Conservation (phyloP, 139 green algal genomes). For the Micractinium sp. region DNA sequence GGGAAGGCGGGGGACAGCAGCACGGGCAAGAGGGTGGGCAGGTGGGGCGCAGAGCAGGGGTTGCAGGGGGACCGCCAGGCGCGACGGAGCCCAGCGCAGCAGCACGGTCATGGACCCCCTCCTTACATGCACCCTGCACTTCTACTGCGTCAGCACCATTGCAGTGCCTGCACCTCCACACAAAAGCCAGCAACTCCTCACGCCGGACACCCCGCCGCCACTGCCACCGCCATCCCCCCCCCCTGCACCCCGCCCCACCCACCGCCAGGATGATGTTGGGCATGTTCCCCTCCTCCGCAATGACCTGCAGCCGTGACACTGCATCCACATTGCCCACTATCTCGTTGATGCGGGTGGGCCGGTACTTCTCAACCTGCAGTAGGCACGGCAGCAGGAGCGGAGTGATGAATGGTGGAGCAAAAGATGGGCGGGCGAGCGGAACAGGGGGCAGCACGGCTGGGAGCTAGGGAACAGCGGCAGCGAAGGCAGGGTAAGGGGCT, state of each 20-base stretch:
- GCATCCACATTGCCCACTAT: conserved; percentile 97
- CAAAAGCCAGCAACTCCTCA: neutral
- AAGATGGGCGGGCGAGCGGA: neutral
- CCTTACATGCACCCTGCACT: too few relatives aligned
- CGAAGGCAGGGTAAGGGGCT: neutral
- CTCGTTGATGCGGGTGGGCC: conserved; percentile 85
- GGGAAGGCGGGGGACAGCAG: neutral
- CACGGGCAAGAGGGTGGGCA: neutral
- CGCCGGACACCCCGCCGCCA: neutral
- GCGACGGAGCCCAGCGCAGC: neutral
- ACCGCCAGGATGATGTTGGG: conserved; percentile 96
- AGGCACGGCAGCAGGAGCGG: neutral
- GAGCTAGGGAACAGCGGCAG: conserved; percentile 15
- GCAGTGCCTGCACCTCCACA: neutral
- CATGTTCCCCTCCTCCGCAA: conserved; percentile 96
- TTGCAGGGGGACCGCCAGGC: neutral
- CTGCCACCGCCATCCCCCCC: neutral
- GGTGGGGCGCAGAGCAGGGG: too few relatives aligned
- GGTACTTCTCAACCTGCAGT: conserved; percentile 95
- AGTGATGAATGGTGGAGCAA: neutral
- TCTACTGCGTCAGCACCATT: too few relatives aligned
- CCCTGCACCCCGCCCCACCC: neutral
- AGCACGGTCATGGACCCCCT: too few relatives aligned
- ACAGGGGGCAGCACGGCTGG: neutral
- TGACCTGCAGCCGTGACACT: conserved; percentile 87